Percentiles rank a stretch among this genome's conserved stretches.
phyloP scores from a whole-genome alignment of 2,329 filamentous ascomycete genomes.

The Aspergillus glaucus region DNA sequence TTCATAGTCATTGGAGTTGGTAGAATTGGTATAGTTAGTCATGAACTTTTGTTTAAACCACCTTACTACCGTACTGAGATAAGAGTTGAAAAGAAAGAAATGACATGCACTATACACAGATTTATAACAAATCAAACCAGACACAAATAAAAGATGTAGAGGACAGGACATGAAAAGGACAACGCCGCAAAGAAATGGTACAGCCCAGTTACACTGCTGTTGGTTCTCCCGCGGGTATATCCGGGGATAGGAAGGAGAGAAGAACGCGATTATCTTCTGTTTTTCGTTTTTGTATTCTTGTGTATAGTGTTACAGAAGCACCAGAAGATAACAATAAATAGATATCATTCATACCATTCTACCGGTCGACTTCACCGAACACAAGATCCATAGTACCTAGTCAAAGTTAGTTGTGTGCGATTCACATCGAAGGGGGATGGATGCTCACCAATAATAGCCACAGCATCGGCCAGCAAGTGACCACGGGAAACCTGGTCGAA shows the following conservation, averaged over 20 bases:
- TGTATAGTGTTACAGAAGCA: conserved; percentile 13
- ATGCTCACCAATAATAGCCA: conserved; percentile 72
- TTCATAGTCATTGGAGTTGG: not conserved
- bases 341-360: conserved; percentile 16
- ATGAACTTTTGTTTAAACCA: not conserved
- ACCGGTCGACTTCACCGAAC: conserved; percentile 65
- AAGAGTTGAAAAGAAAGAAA: conserved; percentile 7
- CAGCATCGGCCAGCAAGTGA: conserved; percentile 90
- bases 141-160: conserved; percentile 11
- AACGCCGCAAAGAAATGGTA: conserved; percentile 28
- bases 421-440: not conserved
- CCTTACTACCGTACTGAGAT: not conserved
- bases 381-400: conserved; percentile 72
- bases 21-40: not conserved
- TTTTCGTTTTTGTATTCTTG: conserved; percentile 2
- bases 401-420: not conserved
- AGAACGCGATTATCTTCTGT: conserved; percentile 2
- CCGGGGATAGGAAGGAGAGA: not conserved
- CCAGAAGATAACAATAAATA: conserved; percentile 3
- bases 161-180: conserved; percentile 14
- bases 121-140: conserved; percentile 3
- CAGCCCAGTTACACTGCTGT: conserved; percentile 10
- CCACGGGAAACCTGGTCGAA: conserved; percentile 92
- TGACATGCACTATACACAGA: conserved; percentile 26
- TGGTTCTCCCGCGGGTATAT: conserved; percentile 4